A percentile compares a stretch with the other conserved stretches of the same genome.
These are phyloP conservation scores for Carex parvula DNA, from an alignment of 176 grass and related monocot species.

Conservation along the genomic window DNA sequence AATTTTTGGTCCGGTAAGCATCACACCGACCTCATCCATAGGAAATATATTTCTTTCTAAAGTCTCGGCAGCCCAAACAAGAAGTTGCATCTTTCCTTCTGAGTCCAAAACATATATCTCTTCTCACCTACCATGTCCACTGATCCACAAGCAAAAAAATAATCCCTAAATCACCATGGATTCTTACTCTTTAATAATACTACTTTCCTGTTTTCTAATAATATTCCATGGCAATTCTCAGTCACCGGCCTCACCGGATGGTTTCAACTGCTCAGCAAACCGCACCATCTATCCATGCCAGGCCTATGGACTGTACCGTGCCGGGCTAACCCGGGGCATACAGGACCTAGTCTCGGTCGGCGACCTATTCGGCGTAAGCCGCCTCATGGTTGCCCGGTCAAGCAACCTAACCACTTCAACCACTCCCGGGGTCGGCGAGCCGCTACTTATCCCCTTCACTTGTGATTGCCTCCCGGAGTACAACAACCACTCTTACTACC, in stretches of 20 bases:
- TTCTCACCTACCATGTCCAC: neutral
- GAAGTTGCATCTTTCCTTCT: neutral
- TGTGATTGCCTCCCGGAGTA: constrained; percentile 49
- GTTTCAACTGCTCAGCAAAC: constrained; percentile 64
- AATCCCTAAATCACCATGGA: constrained; percentile 6
- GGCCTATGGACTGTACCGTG: constrained; percentile 82
- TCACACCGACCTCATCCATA: too few species aligned
- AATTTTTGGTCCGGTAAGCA: too few species aligned
- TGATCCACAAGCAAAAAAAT: neutral
- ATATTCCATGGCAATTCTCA: constrained; percentile 10
- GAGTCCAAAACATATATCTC: neutral
- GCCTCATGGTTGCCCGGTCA: constrained; percentile 63
- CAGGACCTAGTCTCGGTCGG: constrained; percentile 49
- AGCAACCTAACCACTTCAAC: constrained; percentile 60
- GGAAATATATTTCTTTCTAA: neutral
- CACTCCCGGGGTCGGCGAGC: constrained; percentile 33
- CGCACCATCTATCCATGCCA: constrained; percentile 59
- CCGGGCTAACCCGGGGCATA: constrained; percentile 13
- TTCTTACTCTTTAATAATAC: neutral
- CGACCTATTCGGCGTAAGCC: constrained; percentile 67
- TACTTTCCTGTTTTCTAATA: constrained; percentile 25
- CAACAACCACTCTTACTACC: constrained; percentile 51
- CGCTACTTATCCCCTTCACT: constrained; percentile 69
- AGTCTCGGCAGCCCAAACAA: neutral
- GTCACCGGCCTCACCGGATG: constrained; percentile 38